phyloP scores from a whole-genome alignment of 2,329 filamentous ascomycete species.

The Colletotrichum sp. region DNA sequence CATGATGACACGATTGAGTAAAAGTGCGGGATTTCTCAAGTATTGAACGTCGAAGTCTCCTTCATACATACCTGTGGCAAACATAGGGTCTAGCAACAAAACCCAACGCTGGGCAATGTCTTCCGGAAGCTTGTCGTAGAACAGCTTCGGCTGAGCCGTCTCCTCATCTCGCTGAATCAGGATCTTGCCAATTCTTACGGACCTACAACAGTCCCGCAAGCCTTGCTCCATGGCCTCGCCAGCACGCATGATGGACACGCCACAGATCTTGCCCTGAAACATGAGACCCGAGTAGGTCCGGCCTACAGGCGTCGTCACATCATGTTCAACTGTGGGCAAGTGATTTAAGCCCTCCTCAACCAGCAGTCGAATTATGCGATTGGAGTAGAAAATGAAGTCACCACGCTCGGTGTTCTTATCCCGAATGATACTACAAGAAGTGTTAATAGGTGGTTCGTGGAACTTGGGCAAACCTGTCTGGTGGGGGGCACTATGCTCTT shows the following conservation, averaged over 20 bases:
- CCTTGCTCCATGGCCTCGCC: slow-evolving; percentile 99
- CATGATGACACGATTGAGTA: not conserved
- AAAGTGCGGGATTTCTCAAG: not conserved
- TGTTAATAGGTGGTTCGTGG: slow-evolving; percentile 16
- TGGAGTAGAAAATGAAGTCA: slow-evolving; percentile 99
- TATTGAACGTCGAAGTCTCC: not conserved
- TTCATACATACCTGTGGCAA: slow-evolving; percentile 80
- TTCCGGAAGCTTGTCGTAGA: slow-evolving; percentile 96
- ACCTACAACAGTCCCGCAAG: slow-evolving; percentile 92
- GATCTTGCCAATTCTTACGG: slow-evolving; percentile 98
- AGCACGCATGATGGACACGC: slow-evolving; percentile 97
- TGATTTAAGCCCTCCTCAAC: slow-evolving; percentile 98
- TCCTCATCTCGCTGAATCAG: slow-evolving; percentile 97
- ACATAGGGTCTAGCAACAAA: slow-evolving; percentile 95
- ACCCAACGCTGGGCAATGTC: slow-evolving; percentile 96
- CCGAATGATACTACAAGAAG: slow-evolving; percentile 80
- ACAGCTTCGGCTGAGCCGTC: slow-evolving; percentile 87
- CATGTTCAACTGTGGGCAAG: slow-evolving; percentile 86
- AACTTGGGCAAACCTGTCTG: not conserved
- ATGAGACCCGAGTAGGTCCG: slow-evolving; percentile 87
- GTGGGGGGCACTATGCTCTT: not conserved
- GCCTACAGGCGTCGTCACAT: slow-evolving; percentile 89
- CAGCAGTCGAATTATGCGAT: slow-evolving; percentile 93
- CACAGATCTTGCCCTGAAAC: slow-evolving; percentile 98
- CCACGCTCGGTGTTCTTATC: slow-evolving; percentile 88